Evolutionary conservation across 352 stramenopile species (phyloP), one percentile per base, ranked within the genome.

Genomic region (Blastocystis sp.): DNA sequence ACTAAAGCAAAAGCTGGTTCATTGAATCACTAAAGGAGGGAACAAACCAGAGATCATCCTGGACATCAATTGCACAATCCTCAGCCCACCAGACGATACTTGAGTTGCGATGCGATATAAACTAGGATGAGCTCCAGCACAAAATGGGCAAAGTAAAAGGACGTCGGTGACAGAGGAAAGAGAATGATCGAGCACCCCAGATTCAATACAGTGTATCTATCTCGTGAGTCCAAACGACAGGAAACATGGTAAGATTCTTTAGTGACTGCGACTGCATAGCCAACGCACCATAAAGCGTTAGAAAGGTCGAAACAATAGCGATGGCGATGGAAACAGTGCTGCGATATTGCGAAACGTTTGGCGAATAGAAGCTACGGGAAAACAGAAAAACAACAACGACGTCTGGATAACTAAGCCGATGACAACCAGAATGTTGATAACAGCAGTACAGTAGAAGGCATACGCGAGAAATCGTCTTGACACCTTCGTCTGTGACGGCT

Each of bases 21-120:
- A 44, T 63, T 18, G 63, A 63, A 18, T 81, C 69, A 32, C 29
- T 81, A 6, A 51, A 81, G 8, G 69, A 81, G 32, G 69, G 69
- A n/a, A 81, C 56, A 61, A 81, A 81, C 69, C 69, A 81, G 7
- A 81, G 27, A 64, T 81, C 69, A 38, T 81, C 69, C 63, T 75
- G 48, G 0, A 75, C 0, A 34, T 75, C 14, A 75, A 14, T 1
- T 34, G 18, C 4, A 16, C 0, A 51, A 48, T 51, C 4, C 4
- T 3, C 27, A 4, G 24, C 42, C 18, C 16, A 75, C 63, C 16
- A 81, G 53, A 16, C 69, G 44, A 61, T 81, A 81, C 24, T 81
- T 81, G 11, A 81, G 46, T 27, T 81, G 69, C 36, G 16, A 59
- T 18, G 69, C 44, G 38, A 81, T 63, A 51, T 64, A 65, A 32